Conservation (phyloP, 164 flowering plant species). For the Macadamia tetraphylla region DNA sequence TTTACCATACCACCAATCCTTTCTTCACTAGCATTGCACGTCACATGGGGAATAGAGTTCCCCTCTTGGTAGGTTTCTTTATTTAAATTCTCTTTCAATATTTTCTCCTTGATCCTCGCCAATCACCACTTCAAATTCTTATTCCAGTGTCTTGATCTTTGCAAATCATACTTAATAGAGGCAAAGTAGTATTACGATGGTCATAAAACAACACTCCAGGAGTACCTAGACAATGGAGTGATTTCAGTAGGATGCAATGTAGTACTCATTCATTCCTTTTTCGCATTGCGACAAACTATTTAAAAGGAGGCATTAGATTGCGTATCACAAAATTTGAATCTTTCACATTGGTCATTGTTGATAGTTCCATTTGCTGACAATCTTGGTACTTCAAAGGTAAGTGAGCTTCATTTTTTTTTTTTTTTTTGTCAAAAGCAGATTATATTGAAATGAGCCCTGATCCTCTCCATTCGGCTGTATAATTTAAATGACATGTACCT, state of each 20-base stretch:
- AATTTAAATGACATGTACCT: background rate
- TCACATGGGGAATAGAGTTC: too few relatives aligned
- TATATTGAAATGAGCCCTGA: too few relatives aligned
- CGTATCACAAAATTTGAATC: background rate
- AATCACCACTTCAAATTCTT: too few relatives aligned
- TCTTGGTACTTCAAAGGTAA: slow-evolving; percentile 3
- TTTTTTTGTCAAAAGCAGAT: too few relatives aligned
- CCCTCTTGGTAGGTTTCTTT: too few relatives aligned
- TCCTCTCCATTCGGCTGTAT: too few relatives aligned
- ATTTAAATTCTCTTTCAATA: too few relatives aligned
- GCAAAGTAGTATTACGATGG: slow-evolving; percentile 40
- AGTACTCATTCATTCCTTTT: slow-evolving; percentile 17
- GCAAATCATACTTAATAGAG: slow-evolving; percentile 34
- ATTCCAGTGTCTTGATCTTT: slow-evolving; percentile 39
- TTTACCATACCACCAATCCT: too few relatives aligned
- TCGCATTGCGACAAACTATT: background rate
- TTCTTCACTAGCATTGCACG: too few relatives aligned
- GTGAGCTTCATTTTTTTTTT: background rate
- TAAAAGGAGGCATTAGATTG: background rate
- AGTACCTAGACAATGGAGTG: slow-evolving; percentile 38
- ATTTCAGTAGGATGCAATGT: slow-evolving; percentile 32
- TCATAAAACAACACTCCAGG: slow-evolving; percentile 30
- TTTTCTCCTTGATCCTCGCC: too few relatives aligned
- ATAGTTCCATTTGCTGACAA: background rate
- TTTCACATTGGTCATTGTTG: background rate